Evolutionary conservation across 768 basidiomycete genomes (phyloP).

Genomic region (Albatrellus ellisii): DNA sequence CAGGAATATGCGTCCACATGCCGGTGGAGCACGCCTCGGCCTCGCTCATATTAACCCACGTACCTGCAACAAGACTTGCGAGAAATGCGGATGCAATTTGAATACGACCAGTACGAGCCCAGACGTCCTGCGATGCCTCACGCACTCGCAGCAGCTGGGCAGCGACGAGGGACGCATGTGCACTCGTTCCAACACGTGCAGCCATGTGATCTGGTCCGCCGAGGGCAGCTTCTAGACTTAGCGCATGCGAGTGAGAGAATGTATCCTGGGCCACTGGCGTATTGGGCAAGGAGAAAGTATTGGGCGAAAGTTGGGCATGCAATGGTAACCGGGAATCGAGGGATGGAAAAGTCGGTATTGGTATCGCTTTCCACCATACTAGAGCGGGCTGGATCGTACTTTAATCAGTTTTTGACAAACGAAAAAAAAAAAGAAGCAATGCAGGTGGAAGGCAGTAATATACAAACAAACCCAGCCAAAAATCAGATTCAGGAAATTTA

Average conservation of each 20-base stretch:
- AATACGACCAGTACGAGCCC: constrained; percentile 63
- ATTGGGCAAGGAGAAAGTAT: constrained; percentile 58
- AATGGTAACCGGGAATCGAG: constrained; percentile 61
- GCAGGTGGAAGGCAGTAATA: not conserved
- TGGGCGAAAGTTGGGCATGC: constrained; percentile 52
- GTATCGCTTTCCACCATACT: constrained; percentile 80
- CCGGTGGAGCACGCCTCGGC: constrained; percentile 70
- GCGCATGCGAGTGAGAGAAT: constrained; percentile 66
- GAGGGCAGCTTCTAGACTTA: constrained; percentile 60
- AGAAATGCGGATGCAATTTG: constrained; percentile 71
- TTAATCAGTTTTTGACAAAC: not conserved
- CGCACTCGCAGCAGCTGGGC: constrained; percentile 69
- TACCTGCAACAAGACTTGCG: constrained; percentile 55
- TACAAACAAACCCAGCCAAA: too few species aligned
- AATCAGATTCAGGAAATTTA: not conserved
- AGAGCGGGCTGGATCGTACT: constrained; percentile 38
- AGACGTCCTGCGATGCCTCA: constrained; percentile 73
- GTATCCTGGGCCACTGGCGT: constrained; percentile 70
- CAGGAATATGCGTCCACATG: constrained; percentile 48
- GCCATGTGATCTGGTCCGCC: constrained; percentile 74
- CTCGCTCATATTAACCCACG: constrained; percentile 61
- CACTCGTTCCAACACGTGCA: constrained; percentile 59
- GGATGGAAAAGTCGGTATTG: constrained; percentile 57
- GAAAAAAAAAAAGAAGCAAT: not conserved
- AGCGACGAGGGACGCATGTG: constrained; percentile 54